Base-by-base conservation (phyloP, 139 green algal genomes). In the Tetradesmus lagerheimii region DNA sequence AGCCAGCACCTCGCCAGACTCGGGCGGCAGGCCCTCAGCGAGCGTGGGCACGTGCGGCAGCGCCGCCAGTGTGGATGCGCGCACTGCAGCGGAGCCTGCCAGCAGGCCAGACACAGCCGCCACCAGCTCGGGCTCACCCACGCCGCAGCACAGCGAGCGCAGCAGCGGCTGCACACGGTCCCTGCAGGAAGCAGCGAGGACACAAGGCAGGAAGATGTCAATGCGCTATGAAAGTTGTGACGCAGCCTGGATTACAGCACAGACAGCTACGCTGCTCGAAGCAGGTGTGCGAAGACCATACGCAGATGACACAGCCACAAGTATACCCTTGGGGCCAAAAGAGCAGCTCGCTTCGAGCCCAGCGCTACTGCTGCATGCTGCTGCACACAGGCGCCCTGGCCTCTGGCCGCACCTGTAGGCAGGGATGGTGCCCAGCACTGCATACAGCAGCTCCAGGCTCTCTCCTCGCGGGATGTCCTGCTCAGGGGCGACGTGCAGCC, bases 381-480 rank as follows among this genome's bases (percentile, higher is more conserved):
- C 84, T 29, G 20, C 62, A n/a, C 47, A 11, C 47, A 66, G 0
- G 18, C 15, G 9, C 11, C 84, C 57, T 34, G 25, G 4, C 23
- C 75, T 53, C 23, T 29, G 8, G 18, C 1, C 89, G 9, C 53
- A 95, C 95, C 93, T 96, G 92, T 96, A 96, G 0, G 95, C 94
- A 3, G 97, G 96, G 20, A 97, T 93, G 41, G 95, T 92, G 5
- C 93, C 93, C 85, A 98, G 93, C 79, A 97, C 87, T 83, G 95
- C 90, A 91, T 97, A 98, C 77, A 98, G 94, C 80, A 98, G 89
- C 34, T 80, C 78, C 85, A 97, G 91, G 41, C 90, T 93, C 50
- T 93, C 89, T 5, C 77, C 64, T 43, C 95, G 92, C 20, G 94
- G 94, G 41, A 97, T 82, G 71, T 94, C 90, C 80, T 93, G 88